Conservation (phyloP, 2,329 filamentous ascomycete genomes). For the Trichoderma sp. region DNA sequence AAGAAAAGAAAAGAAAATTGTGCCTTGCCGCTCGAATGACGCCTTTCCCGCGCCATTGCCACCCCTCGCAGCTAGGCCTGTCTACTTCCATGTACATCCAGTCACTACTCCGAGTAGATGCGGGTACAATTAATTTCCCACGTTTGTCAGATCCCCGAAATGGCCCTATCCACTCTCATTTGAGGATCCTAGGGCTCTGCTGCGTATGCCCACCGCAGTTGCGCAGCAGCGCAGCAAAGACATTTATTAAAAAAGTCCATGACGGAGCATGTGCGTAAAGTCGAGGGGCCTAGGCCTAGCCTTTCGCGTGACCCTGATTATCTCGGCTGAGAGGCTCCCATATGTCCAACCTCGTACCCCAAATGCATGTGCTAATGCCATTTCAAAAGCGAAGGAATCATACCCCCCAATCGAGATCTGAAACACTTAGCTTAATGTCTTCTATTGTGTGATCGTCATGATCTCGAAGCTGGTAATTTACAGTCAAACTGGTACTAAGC, state of each 20-base stretch:
- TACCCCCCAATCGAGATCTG: not conserved
- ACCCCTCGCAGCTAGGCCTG: not conserved
- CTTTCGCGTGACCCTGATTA: not conserved
- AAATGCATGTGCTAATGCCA: not conserved
- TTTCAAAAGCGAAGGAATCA: not conserved
- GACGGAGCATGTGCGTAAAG: not conserved
- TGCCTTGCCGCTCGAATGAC: not conserved
- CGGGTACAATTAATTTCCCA: slow-evolving; percentile 20
- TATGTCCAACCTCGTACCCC: not conserved
- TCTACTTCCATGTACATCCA: not conserved
- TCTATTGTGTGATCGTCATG: not conserved
- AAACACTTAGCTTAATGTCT: not conserved
- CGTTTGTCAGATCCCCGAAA: slow-evolving; percentile 15
- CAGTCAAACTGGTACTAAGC: not conserved
- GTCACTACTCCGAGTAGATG: not conserved
- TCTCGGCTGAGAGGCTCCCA: not conserved
- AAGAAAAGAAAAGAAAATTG: not conserved
- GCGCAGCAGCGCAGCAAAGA: not conserved
- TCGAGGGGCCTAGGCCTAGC: not conserved
- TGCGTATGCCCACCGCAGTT: not conserved
- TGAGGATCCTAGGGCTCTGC: not conserved
- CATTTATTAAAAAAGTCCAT: not conserved
- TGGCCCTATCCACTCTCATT: slow-evolving; percentile 7
- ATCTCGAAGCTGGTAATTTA: not conserved
- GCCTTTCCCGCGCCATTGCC: not conserved